Base-by-base conservation (phyloP, 257 asterid genomes). In the Hygrophila difformis region DNA sequence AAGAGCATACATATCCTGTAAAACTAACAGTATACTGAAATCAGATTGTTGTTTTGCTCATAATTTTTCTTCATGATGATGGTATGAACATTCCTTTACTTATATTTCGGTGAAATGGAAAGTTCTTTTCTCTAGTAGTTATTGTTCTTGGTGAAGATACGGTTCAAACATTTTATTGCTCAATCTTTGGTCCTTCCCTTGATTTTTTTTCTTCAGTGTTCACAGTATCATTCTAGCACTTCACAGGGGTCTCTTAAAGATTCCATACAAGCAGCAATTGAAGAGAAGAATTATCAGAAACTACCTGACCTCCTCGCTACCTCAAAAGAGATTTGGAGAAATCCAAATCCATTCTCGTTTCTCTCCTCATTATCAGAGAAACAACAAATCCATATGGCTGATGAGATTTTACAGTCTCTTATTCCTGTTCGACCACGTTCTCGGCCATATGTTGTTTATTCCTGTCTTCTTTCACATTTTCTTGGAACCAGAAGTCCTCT, bases 291-390 rank as follows among this genome's bases (percentile, higher is more conserved):
- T n/a, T 89, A 73, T 44, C 56, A 46, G 13, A 44, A 67, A 54
- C 73, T 89, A 55, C 93, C 93, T 17, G 73, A 67, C 16, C 59
- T 84, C 17, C 75, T 85, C 37, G 12, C 8, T 39, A 50, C 71
- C 43, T 62, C 77, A 10, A 44, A 40, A 28, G 44, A 11, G 6
- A 48, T 64, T 34, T 23, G 34, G 38, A 53, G 52, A 41, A 73
- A 56, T 39, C 61, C 66, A n/a, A 82, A 89, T 55, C 94, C 94
- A 7, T 89, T 85, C 50, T 36, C 67, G 0, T 82, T 79, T 47
- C 81, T 79, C 56, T 67, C 86, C 41, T 29, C 56, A 26, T 62
- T 75, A 26, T 44, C 88, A 6, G 53, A 56, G 33, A 62, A 53
- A 62, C 59, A 39, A 6, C 56, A 70, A 59, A 38, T 63, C 49